Conservation (phyloP, 345 rosid species). For the Psidium guajava region DNA sequence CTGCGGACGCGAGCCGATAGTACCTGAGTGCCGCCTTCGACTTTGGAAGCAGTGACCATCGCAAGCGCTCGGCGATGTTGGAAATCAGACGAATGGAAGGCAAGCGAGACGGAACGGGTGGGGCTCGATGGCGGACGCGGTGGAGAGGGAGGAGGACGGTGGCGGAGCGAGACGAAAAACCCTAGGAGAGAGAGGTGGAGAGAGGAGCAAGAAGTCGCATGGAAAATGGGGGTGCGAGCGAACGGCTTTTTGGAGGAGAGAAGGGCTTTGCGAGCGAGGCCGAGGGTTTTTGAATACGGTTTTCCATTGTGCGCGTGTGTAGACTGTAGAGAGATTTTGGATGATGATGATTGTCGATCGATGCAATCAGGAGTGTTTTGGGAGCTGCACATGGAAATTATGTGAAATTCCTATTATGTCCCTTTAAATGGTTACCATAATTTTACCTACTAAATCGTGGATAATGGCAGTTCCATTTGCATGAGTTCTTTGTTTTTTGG, state of each 20-base stretch:
- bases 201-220: background rate
- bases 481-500: too few species aligned
- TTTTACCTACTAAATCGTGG: background rate
- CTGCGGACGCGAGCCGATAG: constrained; percentile 39
- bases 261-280: constrained; percentile 13
- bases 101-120: too few species aligned
- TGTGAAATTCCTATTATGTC: background rate
- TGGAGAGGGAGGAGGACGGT: background rate
- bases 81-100: background rate
- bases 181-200: background rate
- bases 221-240: background rate
- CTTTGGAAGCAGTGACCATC: constrained; percentile 32
- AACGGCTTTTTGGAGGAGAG: constrained; percentile 2
- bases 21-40: constrained; percentile 10
- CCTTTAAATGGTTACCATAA: background rate
- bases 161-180: background rate
- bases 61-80: background rate
- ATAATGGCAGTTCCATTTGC: background rate
- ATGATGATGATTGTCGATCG: background rate
- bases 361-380: background rate
- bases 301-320: background rate
- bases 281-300: constrained; percentile 37
- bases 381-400: background rate
- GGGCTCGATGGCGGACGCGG: background rate
- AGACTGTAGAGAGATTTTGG: background rate